A percentile compares a stretch with the other conserved stretches of the same genome.
These are phyloP conservation scores for Acacia crassicarpa DNA, from an alignment of 306 rosid genomes.

Conservation along the genomic window DNA sequence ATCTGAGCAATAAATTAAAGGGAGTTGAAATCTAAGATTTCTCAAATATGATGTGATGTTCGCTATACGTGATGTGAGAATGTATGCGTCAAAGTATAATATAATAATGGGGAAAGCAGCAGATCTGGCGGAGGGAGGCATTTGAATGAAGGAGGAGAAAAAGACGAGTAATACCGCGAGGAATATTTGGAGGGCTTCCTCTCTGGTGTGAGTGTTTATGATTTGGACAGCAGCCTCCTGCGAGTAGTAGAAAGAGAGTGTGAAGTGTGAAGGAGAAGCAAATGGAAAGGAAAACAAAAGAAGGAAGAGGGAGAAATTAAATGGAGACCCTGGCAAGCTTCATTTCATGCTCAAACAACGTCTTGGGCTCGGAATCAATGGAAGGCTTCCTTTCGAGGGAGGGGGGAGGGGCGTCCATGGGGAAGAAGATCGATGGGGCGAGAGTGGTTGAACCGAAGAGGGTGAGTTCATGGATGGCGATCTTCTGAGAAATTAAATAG, in stretches of 20 bases:
- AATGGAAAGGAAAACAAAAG: not conserved
- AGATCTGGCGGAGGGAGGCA: not conserved
- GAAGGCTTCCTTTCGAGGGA: slow-evolving; percentile 43
- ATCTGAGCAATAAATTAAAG: not conserved
- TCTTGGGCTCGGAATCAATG: slow-evolving; percentile 49
- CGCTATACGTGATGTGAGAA: not conserved
- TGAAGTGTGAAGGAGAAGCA: not conserved
- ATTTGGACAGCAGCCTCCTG: slow-evolving; percentile 43
- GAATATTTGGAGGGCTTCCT: slow-evolving; percentile 47
- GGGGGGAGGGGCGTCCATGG: not conserved
- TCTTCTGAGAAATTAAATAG: not conserved
- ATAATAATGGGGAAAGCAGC: not conserved
- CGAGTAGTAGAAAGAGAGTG: not conserved
- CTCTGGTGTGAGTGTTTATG: slow-evolving; percentile 31
- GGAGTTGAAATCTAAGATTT: not conserved
- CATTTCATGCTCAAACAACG: slow-evolving; percentile 32
- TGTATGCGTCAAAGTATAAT: not conserved
- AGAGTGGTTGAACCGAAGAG: not conserved
- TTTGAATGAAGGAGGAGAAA: not conserved
- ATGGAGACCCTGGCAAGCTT: slow-evolving; percentile 33
- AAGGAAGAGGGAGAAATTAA: too few relatives aligned
- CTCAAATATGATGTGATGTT: not conserved
- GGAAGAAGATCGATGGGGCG: not conserved
- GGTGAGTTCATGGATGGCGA: not conserved
- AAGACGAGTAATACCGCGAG: slow-evolving; percentile 7